Evolutionary conservation across 1,284 basidiomycete species (phyloP), one percentile per base, ranked within the genome.

Genomic region (Ceratobasidium theobromae): DNA sequence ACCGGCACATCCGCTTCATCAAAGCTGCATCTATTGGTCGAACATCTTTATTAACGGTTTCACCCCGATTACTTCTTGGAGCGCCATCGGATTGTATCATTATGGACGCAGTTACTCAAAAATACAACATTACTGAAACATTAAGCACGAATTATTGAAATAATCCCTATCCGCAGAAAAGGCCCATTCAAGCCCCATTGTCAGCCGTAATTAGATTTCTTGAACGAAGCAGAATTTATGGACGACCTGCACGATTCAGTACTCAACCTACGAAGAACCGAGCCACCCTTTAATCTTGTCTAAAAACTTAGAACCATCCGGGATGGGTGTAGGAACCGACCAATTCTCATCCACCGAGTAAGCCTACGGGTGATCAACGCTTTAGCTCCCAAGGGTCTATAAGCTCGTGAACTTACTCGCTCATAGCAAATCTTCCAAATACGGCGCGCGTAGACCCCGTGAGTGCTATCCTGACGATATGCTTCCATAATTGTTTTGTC

Each of bases 71-170:
- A 49, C n/a, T 33, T 35, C 9, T 51, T 28, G 27, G 27, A 30
- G 46, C 57, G 45, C 51, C 57, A 23, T 38, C 32, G 46, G 33
- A 16, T 41, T 62, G 57, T 62, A 62, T 49, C 21, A 49, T 62
- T 62, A 62, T 62, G 14, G 45, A 49, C 57, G 27, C 46, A 51
- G 25, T 38, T 33, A 21, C 21, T 46, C 45, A 60, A 45, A 51
- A 23, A 33, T 51, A 62, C 46, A n/a, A n/a, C n/a, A n/a, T n/a
- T n/a, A 51, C 21, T 62, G 57, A 62, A 62, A 49, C 43, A 58
- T 18, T 30, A 46, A 48, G n/a, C n/a, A n/a, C n/a, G n/a, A n/a
- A n/a, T n/a, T n/a, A n/a, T n/a, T n/a, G n/a, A n/a, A n/a, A n/a
- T n/a, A n/a, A n/a, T n/a, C n/a, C n/a, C n/a, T n/a, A n/a, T n/a